Evolutionary conservation across 352 stramenopile genomes (phyloP).

Genomic region (Blastocystis sp.): DNA sequence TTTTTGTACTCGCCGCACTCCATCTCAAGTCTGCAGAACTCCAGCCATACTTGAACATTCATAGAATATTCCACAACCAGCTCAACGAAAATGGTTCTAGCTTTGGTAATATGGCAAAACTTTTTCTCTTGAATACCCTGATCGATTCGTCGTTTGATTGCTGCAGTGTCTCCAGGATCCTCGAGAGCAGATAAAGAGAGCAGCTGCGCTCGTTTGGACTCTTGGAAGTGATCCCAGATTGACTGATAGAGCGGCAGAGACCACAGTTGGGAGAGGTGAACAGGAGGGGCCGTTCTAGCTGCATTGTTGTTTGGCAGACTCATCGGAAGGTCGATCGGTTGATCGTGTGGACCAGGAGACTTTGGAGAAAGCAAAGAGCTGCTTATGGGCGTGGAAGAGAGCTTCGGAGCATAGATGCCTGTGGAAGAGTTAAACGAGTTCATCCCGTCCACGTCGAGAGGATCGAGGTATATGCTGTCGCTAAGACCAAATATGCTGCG

Average conservation of each 20-base stretch:
- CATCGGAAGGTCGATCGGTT: background rate
- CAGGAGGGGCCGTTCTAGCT: background rate
- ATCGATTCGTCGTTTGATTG: conserved; percentile 7
- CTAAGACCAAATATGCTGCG: conserved; percentile 32
- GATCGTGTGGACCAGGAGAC: background rate
- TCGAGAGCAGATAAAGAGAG: too few relatives aligned
- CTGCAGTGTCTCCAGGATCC: background rate
- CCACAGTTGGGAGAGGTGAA: conserved; percentile 5
- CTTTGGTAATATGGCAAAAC: background rate
- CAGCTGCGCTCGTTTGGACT: background rate
- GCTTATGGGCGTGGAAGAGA: background rate
- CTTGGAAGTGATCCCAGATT: background rate
- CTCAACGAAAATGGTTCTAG: conserved; percentile 1
- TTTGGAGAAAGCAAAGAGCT: background rate
- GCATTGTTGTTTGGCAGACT: background rate
- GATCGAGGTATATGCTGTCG: conserved; percentile 19
- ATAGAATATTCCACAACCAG: background rate
- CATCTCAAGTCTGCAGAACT: conserved; percentile 80
- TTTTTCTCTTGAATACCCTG: conserved; percentile 51
- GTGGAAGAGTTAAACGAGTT: background rate
- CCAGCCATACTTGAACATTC: conserved; percentile 72
- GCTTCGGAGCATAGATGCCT: background rate
- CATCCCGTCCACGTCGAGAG: conserved; percentile 23
- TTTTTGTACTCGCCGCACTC: conserved; percentile 72
- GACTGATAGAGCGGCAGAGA: background rate